Evolutionary conservation across 2,329 filamentous ascomycete genomes (phyloP).

Genomic region (Volutella citrinella): DNA sequence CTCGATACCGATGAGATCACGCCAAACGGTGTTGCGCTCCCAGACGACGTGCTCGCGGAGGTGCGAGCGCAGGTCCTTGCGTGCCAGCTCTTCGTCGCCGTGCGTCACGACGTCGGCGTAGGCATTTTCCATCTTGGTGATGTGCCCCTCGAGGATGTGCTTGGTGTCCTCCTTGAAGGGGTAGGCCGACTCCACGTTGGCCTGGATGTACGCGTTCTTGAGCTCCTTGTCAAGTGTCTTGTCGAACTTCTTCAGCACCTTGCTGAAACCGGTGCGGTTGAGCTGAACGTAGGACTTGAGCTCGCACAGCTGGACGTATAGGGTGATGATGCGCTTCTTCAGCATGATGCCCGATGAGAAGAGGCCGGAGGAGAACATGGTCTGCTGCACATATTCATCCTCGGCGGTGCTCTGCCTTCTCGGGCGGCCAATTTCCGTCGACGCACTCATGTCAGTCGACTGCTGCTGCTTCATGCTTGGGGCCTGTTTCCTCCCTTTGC

Average conservation of each 20-base stretch:
- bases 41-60: constrained; percentile 95
- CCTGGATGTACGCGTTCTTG: constrained; percentile 71
- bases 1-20: constrained; percentile 98
- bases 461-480: constrained; percentile 35
- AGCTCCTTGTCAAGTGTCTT: constrained; percentile 86
- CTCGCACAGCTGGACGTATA: constrained; percentile 92
- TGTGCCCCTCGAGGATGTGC: constrained; percentile 66
- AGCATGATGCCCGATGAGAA: constrained; percentile 74
- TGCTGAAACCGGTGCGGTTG: constrained; percentile 94
- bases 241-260: constrained; percentile 97
- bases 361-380: constrained; percentile 58
- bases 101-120: constrained; percentile 82
- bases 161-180: constrained; percentile 76
- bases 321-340: constrained; percentile 83
- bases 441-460: constrained; percentile 58
- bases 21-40: constrained; percentile 98
- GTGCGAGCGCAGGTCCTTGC: constrained; percentile 83
- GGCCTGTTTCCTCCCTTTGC: constrained; percentile 38
- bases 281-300: constrained; percentile 94
- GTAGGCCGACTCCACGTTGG: constrained; percentile 72
- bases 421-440: constrained; percentile 56
- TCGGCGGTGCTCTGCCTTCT: constrained; percentile 65
- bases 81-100: constrained; percentile 73
- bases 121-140: constrained; percentile 70
- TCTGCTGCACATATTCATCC: constrained; percentile 77